Base-by-base conservation (phyloP, 2,329 filamentous ascomycete genomes). In the Dactylellina leptospora region DNA sequence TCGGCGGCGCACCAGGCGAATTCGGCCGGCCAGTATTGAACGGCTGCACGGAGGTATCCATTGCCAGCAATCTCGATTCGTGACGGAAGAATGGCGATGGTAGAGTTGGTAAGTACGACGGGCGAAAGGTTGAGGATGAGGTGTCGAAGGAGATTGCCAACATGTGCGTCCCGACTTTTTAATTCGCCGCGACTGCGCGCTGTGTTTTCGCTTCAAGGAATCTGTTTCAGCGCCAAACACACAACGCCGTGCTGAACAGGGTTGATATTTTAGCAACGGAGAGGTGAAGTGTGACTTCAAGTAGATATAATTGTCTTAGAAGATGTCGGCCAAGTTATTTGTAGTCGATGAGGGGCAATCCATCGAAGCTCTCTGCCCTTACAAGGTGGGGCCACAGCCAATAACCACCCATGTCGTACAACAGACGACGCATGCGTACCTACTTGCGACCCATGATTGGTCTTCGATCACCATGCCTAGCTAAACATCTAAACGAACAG, bases 141-240 rank as follows among this genome's bases (percentile, higher is more conserved):
- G 51, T 58, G 66, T 71, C 66, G 58, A 71, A 71, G 13, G 66
- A 71, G 44, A 71, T 71, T 11, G 66, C 58, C 30, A 71, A 56
- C 66, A 71, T 70, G 38, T 55, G 38, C 38, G 18, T n/a, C n/a
- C n/a, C n/a, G n/a, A n/a, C n/a, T 10, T n/a, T 23, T n/a, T 18
- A 38, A 51, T 4, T 51, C 4, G 42, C 30, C 47, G 22, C 6
- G 45, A 13, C 4, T 13, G 9, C 36, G 38, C 54, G 25, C 22
- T n/a, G 13, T 6, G 13, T 6, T 33, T 54, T 23, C 36, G 20
- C 22, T 48, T 27, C 6, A 33, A 6, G n/a, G 22, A 30, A 10
- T 42, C 28, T 13, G 45, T 50, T 50, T 50, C 45, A 50, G 45
- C 45, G 23, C 45, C 9, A n/a, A 50, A 27, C 22, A 50, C 9